A percentile compares a stretch with the other conserved stretches of the same genome.
These are phyloP conservation scores for Exophiala mesophila DNA, from an alignment of 2,329 filamentous ascomycete genomes.

Conservation along the genomic window DNA sequence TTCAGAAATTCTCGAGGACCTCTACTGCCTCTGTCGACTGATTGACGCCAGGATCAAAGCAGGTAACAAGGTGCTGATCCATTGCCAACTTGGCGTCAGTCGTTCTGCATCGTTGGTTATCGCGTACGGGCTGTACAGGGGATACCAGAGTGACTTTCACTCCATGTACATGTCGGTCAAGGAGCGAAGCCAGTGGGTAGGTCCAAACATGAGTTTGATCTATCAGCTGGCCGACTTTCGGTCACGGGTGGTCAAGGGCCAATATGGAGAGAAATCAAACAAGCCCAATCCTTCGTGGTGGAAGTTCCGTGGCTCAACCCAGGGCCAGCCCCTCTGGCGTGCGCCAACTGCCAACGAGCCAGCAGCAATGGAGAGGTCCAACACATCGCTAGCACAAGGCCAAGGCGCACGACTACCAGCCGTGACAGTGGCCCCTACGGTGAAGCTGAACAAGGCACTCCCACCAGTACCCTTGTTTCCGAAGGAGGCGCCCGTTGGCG, in stretches of 20 bases:
- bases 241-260: constrained; percentile 34
- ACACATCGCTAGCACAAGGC: constrained; percentile 1
- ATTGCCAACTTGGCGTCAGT: constrained; percentile 62
- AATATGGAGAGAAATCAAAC: constrained; percentile 23
- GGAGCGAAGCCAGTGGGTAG: constrained; percentile 61
- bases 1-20: constrained; percentile 61
- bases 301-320: constrained; percentile 9
- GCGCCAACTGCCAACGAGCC: not conserved
- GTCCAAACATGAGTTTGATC: constrained; percentile 65
- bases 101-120: constrained; percentile 63
- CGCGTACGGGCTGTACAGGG: constrained; percentile 61
- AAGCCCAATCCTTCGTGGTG: constrained; percentile 20
- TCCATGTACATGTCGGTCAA: constrained; percentile 62
- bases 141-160: constrained; percentile 58
- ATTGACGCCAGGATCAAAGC: constrained; percentile 56
- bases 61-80: constrained; percentile 57
- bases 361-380: constrained; percentile 1
- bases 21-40: constrained; percentile 55
- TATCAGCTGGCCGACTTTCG: constrained; percentile 64
- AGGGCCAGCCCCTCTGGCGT: constrained; percentile 9
- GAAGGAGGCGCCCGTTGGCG: constrained; percentile 11
- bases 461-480: constrained; percentile 26
- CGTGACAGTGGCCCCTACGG: not conserved
- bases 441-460: constrained; percentile 13
- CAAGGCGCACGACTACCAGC: not conserved